phyloP scores from a whole-genome alignment of 495 filamentous ascomycete genomes.

The Penicillium lagena region DNA sequence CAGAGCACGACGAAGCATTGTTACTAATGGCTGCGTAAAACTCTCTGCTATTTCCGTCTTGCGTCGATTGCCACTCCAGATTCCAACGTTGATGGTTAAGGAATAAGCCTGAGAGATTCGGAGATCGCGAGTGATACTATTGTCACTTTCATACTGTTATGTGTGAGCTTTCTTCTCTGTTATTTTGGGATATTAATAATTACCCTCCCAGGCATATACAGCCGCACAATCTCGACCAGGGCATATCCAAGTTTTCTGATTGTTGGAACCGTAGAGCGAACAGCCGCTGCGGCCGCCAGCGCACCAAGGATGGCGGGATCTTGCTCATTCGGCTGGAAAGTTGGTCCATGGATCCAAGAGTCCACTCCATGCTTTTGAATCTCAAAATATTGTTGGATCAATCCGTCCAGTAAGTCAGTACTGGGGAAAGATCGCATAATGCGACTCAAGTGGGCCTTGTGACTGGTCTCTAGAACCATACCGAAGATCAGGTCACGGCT shows the following conservation, averaged over 20 bases:
- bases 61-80: conserved; percentile 63
- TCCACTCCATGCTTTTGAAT: conserved; percentile 42
- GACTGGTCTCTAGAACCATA: conserved; percentile 47
- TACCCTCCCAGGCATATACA: conserved; percentile 43
- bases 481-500: conserved; percentile 52
- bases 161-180: no score
- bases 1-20: conserved; percentile 38
- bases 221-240: conserved; percentile 52
- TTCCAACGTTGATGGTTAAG: conserved; percentile 48
- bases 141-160: conserved; percentile 47
- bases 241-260: conserved; percentile 58
- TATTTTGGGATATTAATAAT: no score
- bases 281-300: conserved; percentile 50
- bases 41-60: conserved; percentile 65
- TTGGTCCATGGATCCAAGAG: conserved; percentile 53
- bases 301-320: conserved; percentile 50
- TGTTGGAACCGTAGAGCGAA: conserved; percentile 46
- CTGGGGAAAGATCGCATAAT: conserved; percentile 57
- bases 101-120: conserved; percentile 49
- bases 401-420: conserved; percentile 48
- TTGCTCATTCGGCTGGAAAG: conserved; percentile 42
- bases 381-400: conserved; percentile 55
- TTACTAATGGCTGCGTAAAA: conserved; percentile 44
- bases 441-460: conserved; percentile 34
- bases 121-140: conserved; percentile 46